Base-by-base conservation (phyloP, 257 asterid species). In the Jasminum sambac region DNA sequence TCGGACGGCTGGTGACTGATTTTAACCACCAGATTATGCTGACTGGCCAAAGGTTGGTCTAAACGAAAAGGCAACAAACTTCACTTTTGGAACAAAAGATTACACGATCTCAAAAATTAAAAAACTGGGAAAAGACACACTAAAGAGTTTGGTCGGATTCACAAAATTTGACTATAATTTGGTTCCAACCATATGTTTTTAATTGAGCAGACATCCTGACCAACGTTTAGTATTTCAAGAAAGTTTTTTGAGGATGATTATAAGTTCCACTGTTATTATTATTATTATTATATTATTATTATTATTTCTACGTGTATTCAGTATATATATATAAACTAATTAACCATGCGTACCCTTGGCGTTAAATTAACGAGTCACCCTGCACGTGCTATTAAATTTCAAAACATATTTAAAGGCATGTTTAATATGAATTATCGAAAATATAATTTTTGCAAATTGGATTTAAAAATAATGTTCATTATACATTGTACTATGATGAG, bases 171-270 rank as follows among this genome's bases (percentile, higher is more conserved):
- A 75, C 76, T 78, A 69, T 36, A 72, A 67, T 71, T 72, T 26
- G 74, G 72, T 36, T 50, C 78, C 77, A 76, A 69, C 81, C 64
- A 63, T 58, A 79, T 82, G 82, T 79, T 76, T 71, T 73, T 43
- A 70, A 57, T 25, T 11, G 38, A 66, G 76, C 80, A 76, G 80
- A 79, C 82, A 75, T 71, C 34, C 23, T 37, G 80, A 74, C 81
- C 77, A 70, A 10, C 52, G 65, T 75, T 77, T 69, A 73, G 79
- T 63, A 80, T 73, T 75, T 69, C 77, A 40, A 77, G 40, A 67
- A 75, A 72, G 66, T 21, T 43, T 67, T 23, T 26, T 10, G 8
- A 57, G 70, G 44, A 41, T 69, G 44, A 41, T 69, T 66, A 71
- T 63, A 76, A 67, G 61, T 63, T 42, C 38, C 26, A n/a, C 59